Evolutionary conservation across 306 rosid species (phyloP).

Genomic region (Acacia melanoxylon): DNA sequence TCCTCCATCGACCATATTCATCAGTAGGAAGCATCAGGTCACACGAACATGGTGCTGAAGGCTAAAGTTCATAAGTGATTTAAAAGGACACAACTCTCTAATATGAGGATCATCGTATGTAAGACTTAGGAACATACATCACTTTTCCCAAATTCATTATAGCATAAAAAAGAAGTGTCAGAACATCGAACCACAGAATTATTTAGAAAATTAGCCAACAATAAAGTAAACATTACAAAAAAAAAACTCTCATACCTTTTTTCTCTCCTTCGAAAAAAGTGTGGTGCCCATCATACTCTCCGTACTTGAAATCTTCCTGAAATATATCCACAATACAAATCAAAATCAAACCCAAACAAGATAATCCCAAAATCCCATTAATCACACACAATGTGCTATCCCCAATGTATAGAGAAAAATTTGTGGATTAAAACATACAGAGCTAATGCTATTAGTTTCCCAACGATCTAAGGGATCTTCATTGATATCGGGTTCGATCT

Average conservation of each 20-base stretch:
- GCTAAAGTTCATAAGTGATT: background rate
- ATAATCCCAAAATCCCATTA: background rate
- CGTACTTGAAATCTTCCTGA: constrained; percentile 85
- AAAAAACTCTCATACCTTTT: constrained; percentile 37
- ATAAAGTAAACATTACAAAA: background rate
- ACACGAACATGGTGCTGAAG: background rate
- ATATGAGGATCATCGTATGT: background rate
- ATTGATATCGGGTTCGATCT: constrained; percentile 79
- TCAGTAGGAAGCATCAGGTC: background rate
- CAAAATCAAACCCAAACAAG: constrained; percentile 14
- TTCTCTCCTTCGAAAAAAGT: constrained; percentile 72
- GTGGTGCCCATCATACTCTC: constrained; percentile 80
- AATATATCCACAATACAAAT: constrained; percentile 25
- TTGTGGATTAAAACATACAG: constrained; percentile 36
- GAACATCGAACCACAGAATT: background rate
- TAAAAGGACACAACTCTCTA: background rate
- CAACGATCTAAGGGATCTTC: constrained; percentile 76
- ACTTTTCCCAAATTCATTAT: background rate
- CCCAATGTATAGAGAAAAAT: background rate
- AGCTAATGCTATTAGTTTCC: constrained; percentile 57
- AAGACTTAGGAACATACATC: background rate
- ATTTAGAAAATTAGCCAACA: background rate
- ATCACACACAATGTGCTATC: background rate
- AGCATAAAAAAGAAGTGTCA: background rate
- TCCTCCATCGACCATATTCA: background rate